Percentiles rank a stretch among this genome's conserved stretches.
These are phyloP conservation scores for Zygosaccharomyces siamensis DNA, from an alignment of 805 yeast genomes.

Conservation along the genomic window DNA sequence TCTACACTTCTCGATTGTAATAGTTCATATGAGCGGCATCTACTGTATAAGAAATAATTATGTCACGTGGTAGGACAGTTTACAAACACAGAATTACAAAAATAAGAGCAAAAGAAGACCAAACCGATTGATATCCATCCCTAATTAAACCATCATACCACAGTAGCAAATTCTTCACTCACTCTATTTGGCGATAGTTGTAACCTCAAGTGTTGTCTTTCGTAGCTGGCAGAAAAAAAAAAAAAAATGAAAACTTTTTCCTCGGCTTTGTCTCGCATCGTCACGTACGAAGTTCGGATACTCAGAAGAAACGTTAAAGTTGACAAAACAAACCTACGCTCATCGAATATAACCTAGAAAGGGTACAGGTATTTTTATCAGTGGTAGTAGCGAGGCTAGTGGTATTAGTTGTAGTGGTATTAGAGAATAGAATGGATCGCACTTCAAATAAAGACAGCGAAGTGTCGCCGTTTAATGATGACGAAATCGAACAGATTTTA, in stretches of 20 bases:
- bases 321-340: background rate
- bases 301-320: background rate
- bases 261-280: conserved; percentile 2
- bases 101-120: too few species aligned
- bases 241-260: background rate
- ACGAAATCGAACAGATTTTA: conserved; percentile 26
- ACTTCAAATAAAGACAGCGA: background rate
- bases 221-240: background rate
- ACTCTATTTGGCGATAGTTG: too few species aligned
- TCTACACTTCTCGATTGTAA: too few species aligned
- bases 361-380: background rate
- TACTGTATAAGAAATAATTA: too few species aligned
- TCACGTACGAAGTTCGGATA: background rate
- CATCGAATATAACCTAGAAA: background rate
- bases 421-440: background rate
- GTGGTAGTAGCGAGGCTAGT: too few species aligned
- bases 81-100: too few species aligned
- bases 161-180: too few species aligned
- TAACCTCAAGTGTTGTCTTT: background rate
- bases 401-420: too few species aligned
- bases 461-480: conserved; percentile 22
- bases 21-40: too few species aligned
- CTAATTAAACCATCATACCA: too few species aligned
- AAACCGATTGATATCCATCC: too few species aligned
- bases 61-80: too few species aligned